phyloP scores from a whole-genome alignment of 108 stramenopile genomes.

The Pseudonitzschia delicatissima region DNA sequence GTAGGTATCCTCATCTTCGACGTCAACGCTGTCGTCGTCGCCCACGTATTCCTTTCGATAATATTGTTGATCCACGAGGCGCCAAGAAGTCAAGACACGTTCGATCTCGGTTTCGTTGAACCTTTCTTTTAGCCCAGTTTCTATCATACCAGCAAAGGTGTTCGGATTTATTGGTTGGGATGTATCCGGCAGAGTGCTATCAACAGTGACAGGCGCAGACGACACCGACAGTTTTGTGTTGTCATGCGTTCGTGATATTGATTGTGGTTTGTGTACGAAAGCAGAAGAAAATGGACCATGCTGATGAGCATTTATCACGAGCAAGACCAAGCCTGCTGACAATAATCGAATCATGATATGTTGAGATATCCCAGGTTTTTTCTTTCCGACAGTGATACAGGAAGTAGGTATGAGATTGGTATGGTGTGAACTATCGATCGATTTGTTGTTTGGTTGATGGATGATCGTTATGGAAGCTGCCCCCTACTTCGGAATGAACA shows the following conservation, averaged over 20 bases:
- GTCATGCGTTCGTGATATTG: not conserved
- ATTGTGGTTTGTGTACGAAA: not conserved
- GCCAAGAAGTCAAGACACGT: conserved; percentile 72
- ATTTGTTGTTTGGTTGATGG: no score
- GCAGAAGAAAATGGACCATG: conserved; percentile 1
- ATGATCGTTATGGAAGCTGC: no score
- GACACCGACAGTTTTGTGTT: not conserved
- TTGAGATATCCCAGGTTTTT: no score
- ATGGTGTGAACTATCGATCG: no score
- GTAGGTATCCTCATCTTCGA: conserved; percentile 21
- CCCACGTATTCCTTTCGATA: conserved; percentile 75
- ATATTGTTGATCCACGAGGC: conserved; percentile 63
- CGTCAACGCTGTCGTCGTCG: conserved; percentile 22
- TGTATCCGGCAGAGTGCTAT: conserved; percentile 24
- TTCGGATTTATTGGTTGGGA: conserved; percentile 44
- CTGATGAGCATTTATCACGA: not conserved
- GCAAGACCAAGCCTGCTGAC: not conserved
- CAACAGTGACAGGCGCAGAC: not conserved
- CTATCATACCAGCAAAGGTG: conserved; percentile 75
- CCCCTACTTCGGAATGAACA: no score
- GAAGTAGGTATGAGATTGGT: no score
- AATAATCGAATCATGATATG: conserved; percentile 1
- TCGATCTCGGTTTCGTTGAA: conserved; percentile 46
- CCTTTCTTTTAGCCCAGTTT: conserved; percentile 49
- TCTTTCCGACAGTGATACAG: no score